Base-by-base conservation (phyloP, 225 moss, liverwort and hornwort genomes). In the Polytrichum commune region DNA sequence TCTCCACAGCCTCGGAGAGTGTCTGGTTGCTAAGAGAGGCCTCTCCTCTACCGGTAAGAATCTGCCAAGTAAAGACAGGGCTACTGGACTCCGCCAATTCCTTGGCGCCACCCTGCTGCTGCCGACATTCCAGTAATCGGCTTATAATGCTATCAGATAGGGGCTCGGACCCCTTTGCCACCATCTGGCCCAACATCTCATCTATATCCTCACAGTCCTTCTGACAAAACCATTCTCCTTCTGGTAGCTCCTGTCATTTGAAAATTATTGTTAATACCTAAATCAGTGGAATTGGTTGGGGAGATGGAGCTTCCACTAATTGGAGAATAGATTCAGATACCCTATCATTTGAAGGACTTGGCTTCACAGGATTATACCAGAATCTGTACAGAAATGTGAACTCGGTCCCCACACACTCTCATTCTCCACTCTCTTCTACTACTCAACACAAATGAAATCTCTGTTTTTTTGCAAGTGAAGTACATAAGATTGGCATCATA, bases 201-300 rank as follows among this genome's bases (percentile, higher is more conserved):
- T 87, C 84, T 60, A 90, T 95, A 55, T 90, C 70, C 62, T 84
- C 79, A 69, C 94, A 95, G 72, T 85, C 90, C 60, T 84, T 80
- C 30, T 88, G 78, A 67, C 94, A 95, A 80, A 89, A 95, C 94
- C 94, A 95, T 54, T 90, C 89, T 70, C 90, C 90, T 24, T 92
- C 85, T 58, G 94, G 94, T 65, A 95, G 73, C 74, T 85, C 94
- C 94, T 95, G 91, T 60, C 62, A 82, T 63, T 71, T 55, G 60
- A 55, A 13, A 46, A 46, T 46, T 16, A 13, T 16, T 46, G 16
- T 46, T 46, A 13, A 46, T 3, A 46, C 46, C 10, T 46, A 3
- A 13, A 46, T 16, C 46, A 46, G 46, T 46, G 46, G 46, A 46
- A 38, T 4, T 3, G 13, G 16, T 46, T 3, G 4, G 46, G 46